Base-by-base conservation (phyloP, 192 early-diverging fungal genomes). In the Umbelopsis sp. region DNA sequence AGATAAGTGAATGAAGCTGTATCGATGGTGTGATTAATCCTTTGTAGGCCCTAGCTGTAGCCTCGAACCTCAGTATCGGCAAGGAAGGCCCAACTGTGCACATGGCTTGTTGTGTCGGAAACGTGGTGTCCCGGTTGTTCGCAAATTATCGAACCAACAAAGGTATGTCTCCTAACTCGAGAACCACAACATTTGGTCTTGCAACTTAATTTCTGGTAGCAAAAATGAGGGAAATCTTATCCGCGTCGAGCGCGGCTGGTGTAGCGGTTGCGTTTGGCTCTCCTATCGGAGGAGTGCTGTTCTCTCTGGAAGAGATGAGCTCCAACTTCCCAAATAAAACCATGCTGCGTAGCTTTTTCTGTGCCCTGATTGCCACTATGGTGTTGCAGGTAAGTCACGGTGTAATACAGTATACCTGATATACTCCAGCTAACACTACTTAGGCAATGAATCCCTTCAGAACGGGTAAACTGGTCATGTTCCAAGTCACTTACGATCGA, bases 21-120 rank as follows among this genome's bases (percentile, higher is more conserved):
- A 25, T 51, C 49, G n/a, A 49, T 68, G 23, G 7, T 18, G 16
- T 18, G 30, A 13, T 16, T 27, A 11, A 61, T 45, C 11, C 46
- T 51, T 67, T 51, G 9, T 49, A 90, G 88, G 84, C 89, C 2
- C 76, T 97, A 78, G 85, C 93, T 0, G 93, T 95, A 0, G 95
- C 96, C 1, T 93, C 94, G 9, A 95, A 95, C 13, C 78, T 99
- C 65, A 92, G 90, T 55, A 84, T 99, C 18, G 97, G 97, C 46
- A 98, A 98, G 77, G 92, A 99, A 75, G 98, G 95, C 7, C 92
- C 98, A 4, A 89, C 97, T 25, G 95, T 99, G 13, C 98, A 99
- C 64, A 93, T 98, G 71, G 91, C 95, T 1, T 93, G 93, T 75
- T 96, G 95, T 79, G 87, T 95, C 47, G 95, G 95, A 66, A 95